phyloP scores from a whole-genome alignment of 495 filamentous ascomycete genomes.

The Lasiosphaeria miniovina region DNA sequence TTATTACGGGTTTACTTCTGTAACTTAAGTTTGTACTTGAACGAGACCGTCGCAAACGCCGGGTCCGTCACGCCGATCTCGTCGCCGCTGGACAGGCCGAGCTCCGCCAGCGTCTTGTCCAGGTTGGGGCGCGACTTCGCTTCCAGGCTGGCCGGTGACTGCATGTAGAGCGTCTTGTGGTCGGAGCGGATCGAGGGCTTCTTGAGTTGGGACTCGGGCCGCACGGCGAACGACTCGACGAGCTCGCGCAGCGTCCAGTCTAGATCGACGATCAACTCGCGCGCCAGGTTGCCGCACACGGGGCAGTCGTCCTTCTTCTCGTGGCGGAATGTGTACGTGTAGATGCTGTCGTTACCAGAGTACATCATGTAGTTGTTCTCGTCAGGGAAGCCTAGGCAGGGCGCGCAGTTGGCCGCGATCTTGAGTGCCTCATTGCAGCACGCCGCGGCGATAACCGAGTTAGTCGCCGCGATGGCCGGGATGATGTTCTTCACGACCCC shows the following conservation, averaged over 20 bases:
- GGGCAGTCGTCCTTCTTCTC: slow-evolving; percentile 91
- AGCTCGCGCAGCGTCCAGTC: slow-evolving; percentile 77
- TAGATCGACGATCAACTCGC: slow-evolving; percentile 66
- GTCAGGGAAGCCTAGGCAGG: slow-evolving; percentile 56
- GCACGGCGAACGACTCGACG: slow-evolving; percentile 76
- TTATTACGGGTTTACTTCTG: slow-evolving; percentile 12
- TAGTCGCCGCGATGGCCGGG: slow-evolving; percentile 95
- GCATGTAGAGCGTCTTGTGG: slow-evolving; percentile 84
- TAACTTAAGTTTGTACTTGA: slow-evolving; percentile 63
- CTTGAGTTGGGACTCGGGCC: slow-evolving; percentile 83
- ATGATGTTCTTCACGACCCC: slow-evolving; percentile 99
- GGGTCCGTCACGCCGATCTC: slow-evolving; percentile 78
- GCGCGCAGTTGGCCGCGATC: slow-evolving; percentile 77
- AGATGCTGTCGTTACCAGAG: slow-evolving; percentile 88
- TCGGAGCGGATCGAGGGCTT: slow-evolving; percentile 84
- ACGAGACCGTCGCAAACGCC: slow-evolving; percentile 67
- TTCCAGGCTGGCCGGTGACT: slow-evolving; percentile 73
- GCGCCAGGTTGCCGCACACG: slow-evolving; percentile 82
- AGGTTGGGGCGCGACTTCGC: slow-evolving; percentile 80
- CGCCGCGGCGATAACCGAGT: slow-evolving; percentile 90
- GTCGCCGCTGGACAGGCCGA: slow-evolving; percentile 49
- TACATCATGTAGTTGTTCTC: slow-evolving; percentile 99
- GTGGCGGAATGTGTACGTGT: slow-evolving; percentile 94
- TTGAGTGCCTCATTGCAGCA: slow-evolving; percentile 98
- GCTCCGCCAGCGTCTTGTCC: slow-evolving; percentile 58